Conservation (phyloP, 116 monocot genomes). For the Papilionanthe hybrid region DNA sequence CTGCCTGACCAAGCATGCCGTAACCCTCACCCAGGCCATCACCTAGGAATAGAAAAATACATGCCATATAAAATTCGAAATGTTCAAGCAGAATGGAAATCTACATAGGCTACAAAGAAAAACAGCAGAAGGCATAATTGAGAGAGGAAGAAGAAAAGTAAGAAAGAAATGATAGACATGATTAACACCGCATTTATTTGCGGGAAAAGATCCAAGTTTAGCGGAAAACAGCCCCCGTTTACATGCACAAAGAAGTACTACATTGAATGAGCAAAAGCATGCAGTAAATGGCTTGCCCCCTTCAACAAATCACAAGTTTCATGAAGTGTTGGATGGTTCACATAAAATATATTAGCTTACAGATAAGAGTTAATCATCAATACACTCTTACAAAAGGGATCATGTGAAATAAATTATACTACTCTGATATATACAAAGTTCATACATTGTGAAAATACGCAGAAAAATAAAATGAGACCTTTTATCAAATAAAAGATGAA, state of each 20-base stretch:
- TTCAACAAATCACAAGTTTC: background rate
- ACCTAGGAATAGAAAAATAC: constrained; percentile 26
- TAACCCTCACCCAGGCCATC: constrained; percentile 91
- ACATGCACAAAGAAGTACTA: background rate
- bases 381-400: background rate
- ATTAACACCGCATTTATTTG: background rate
- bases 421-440: background rate
- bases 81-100: background rate
- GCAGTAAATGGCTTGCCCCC: background rate
- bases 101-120: background rate
- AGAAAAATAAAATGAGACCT: background rate
- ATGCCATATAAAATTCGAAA: background rate
- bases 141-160: background rate
- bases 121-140: background rate
- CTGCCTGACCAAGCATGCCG: constrained; percentile 99
- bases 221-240: background rate
- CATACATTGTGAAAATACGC: background rate
- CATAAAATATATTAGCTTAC: background rate
- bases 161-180: background rate
- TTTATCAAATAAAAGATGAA: no score
- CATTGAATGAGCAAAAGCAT: background rate
- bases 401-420: background rate
- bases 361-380: background rate
- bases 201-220: background rate
- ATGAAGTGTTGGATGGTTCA: background rate